phyloP scores from a whole-genome alignment of 345 rosid genomes.

The Theobroma cacao region DNA sequence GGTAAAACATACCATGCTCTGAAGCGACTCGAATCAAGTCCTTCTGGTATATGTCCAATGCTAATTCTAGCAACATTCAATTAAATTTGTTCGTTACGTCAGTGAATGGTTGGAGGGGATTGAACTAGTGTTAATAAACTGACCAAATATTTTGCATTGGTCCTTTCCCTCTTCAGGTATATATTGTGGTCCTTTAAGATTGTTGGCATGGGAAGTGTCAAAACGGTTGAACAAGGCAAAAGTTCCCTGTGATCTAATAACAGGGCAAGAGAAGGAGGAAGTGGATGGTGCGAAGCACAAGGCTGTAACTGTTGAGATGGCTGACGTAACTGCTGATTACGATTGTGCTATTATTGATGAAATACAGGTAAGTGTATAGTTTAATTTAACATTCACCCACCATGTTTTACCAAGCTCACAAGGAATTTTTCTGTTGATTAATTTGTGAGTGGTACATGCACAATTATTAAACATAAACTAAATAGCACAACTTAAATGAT shows the following conservation, averaged over 20 bases:
- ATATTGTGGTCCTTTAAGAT: conserved; percentile 94
- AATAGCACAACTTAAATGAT: not conserved
- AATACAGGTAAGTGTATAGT: conserved; percentile 58
- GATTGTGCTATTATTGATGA: conserved; percentile 86
- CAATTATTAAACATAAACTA: not conserved
- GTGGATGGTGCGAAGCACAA: conserved; percentile 88
- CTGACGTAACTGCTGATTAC: conserved; percentile 61
- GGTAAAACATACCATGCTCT: conserved; percentile 88
- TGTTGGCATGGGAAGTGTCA: conserved; percentile 96
- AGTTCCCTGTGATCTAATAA: conserved; percentile 84
- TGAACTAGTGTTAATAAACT: not conserved
- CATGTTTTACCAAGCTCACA: not conserved
- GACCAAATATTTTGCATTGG: not conserved
- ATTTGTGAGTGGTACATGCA: not conserved
- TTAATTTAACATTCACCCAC: not conserved
- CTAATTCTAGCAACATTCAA: not conserved
- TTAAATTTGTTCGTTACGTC: not conserved
- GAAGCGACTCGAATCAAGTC: conserved; percentile 65
- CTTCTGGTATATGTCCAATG: conserved; percentile 58
- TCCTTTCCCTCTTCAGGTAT: conserved; percentile 49
- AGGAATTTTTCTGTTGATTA: not conserved
- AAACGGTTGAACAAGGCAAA: conserved; percentile 78
- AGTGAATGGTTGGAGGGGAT: not conserved
- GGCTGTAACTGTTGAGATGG: conserved; percentile 97
- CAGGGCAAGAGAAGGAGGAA: conserved; percentile 89